phyloP scores from a whole-genome alignment of 2,329 filamentous ascomycete genomes.

The Neopestalotiopsis sp. region DNA sequence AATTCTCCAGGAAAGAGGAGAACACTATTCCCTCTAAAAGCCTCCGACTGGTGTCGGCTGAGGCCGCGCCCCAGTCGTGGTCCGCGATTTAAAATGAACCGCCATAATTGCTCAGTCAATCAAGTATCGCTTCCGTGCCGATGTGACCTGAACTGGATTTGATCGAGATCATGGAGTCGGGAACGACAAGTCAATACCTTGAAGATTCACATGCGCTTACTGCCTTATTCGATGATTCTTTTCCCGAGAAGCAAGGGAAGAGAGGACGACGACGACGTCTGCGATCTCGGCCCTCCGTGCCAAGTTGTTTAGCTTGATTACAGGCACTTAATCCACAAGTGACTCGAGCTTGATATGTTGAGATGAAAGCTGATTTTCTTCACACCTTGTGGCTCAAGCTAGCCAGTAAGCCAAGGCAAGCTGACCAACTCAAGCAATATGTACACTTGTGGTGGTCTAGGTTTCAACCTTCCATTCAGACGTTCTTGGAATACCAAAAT shows the following conservation, averaged over 20 bases:
- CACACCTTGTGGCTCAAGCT: no score
- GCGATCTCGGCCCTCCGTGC: not conserved
- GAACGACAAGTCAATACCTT: no score
- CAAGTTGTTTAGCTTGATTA: not conserved
- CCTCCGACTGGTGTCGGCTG: not conserved
- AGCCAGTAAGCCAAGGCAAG: not conserved
- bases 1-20: not conserved
- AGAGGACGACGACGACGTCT: not conserved
- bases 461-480: not conserved
- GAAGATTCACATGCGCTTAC: no score
- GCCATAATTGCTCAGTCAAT: conserved; percentile 3
- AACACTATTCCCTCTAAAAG: not conserved
- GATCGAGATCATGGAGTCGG: not conserved
- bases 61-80: not conserved
- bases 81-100: conserved; percentile 13
- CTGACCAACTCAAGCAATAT: not conserved
- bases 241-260: not conserved
- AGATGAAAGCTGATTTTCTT: no score
- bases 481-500: not conserved
- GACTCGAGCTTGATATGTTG: no score
- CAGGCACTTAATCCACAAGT: not conserved
- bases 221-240: no score
- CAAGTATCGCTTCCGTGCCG: conserved; percentile 5
- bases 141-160: conserved; percentile 7
- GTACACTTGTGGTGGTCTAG: not conserved